Evolutionary conservation across 2,329 filamentous ascomycete genomes (phyloP).

Genomic region (Neonectria punicea): DNA sequence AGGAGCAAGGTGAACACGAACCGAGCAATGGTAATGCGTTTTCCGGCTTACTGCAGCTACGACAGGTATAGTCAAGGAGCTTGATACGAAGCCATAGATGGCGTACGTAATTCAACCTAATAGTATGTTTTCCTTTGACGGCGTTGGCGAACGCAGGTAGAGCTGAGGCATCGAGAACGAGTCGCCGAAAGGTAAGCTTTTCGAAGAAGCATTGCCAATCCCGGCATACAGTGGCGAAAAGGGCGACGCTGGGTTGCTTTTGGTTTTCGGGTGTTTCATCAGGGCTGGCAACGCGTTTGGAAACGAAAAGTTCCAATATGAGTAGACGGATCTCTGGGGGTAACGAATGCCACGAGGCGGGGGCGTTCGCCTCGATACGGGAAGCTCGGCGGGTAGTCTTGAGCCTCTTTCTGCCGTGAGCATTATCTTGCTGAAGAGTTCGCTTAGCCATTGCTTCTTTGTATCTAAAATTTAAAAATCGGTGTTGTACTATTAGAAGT

Average conservation of each 20-base stretch:
- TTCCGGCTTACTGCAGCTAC: not conserved
- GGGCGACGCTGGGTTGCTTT: not conserved
- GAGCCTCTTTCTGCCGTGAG: not conserved
- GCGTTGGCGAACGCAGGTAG: not conserved
- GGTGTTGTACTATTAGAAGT: too few species aligned
- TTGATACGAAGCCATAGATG: slow-evolving; percentile 13
- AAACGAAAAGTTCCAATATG: not conserved
- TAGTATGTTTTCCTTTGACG: not conserved
- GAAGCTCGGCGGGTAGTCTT: not conserved
- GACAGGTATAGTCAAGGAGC: slow-evolving; percentile 6
- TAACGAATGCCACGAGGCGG: not conserved
- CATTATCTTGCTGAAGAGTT: not conserved
- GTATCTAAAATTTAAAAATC: too few species aligned
- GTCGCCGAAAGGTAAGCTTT: slow-evolving; percentile 15
- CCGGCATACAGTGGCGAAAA: slow-evolving; percentile 4
- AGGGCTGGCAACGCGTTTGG: not conserved
- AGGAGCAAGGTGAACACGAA: not conserved
- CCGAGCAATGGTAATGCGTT: not conserved
- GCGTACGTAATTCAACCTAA: slow-evolving; percentile 14
- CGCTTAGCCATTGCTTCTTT: not conserved
- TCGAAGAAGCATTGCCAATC: slow-evolving; percentile 22
- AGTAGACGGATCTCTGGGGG: not conserved
- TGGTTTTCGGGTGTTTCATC: not conserved
- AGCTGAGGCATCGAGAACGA: not conserved
- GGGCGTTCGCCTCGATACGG: too few species aligned